These are phyloP conservation scores for Eucalyptus tenuipes DNA, from an alignment of 345 rosid species.

Conservation along the genomic window DNA sequence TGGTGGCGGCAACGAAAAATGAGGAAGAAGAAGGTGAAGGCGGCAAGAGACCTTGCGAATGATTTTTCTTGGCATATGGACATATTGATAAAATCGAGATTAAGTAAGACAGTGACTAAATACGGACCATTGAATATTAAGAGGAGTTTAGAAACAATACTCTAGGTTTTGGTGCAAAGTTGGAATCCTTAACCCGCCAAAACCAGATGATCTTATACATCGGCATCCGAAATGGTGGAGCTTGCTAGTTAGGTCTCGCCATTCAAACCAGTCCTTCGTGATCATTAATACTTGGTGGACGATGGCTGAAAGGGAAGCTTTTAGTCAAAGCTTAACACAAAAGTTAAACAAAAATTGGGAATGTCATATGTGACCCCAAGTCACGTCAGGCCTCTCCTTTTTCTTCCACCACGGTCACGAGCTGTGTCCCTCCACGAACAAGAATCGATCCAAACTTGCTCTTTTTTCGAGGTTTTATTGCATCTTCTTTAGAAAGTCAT, in stretches of 20 bases:
- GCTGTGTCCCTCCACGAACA: not conserved
- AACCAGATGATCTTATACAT: not conserved
- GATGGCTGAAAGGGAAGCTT: not conserved
- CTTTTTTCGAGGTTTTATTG: not conserved
- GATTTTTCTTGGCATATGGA: not conserved
- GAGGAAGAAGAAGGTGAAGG: not conserved
- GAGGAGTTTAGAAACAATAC: not conserved
- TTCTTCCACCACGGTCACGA: not conserved
- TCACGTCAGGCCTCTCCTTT: not conserved
- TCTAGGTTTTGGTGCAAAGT: not conserved
- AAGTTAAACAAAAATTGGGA: not conserved
- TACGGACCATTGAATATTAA: too few relatives aligned
- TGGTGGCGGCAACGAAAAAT: not conserved
- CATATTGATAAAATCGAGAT: not conserved
- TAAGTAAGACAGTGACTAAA: not conserved
- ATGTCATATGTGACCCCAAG: not conserved
- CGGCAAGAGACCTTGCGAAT: not conserved
- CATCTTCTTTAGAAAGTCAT: not conserved
- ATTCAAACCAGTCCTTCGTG: not conserved
- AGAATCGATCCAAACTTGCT: not conserved
- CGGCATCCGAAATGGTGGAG: not conserved
- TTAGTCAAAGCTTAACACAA: not conserved
- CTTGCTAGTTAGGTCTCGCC: not conserved
- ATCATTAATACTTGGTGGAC: not conserved
- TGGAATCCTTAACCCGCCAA: not conserved